Percentiles rank a stretch among this genome's conserved stretches.
Evolutionary conservation across 768 basidiomycete genomes (phyloP).

Genomic region (Mycena venus): DNA sequence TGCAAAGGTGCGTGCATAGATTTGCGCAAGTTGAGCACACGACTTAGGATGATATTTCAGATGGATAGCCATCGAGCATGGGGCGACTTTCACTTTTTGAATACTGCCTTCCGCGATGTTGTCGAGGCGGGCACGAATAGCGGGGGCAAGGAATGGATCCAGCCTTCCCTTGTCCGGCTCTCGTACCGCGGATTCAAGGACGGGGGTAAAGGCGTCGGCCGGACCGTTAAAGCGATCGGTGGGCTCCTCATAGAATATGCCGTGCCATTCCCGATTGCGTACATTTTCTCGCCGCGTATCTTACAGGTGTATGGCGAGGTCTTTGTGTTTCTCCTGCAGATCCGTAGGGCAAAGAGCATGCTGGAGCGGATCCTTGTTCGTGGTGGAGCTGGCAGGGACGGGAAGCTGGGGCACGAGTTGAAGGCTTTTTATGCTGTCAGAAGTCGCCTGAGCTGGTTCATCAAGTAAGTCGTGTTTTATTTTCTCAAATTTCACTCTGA

Average conservation of each 20-base stretch:
- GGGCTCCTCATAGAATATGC: conserved; percentile 84
- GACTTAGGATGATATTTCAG: conserved; percentile 48
- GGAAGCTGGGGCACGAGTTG: conserved; percentile 58
- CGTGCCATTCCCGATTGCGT: conserved; percentile 84
- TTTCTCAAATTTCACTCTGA: conserved; percentile 4
- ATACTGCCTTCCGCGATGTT: conserved; percentile 80
- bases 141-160: conserved; percentile 68
- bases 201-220: conserved; percentile 56
- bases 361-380: conserved; percentile 80
- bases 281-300: conserved; percentile 74
- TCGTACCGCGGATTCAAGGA: conserved; percentile 71
- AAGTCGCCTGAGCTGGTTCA: conserved; percentile 85
- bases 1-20: conserved; percentile 69
- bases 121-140: conserved; percentile 60
- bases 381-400: conserved; percentile 53
- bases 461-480: conserved; percentile 70
- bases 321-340: conserved; percentile 80
- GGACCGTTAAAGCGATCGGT: conserved; percentile 75
- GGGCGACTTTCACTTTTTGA: conserved; percentile 88
- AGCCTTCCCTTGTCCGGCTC: conserved; percentile 78
- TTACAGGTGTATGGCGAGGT: conserved; percentile 74
- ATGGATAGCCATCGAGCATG: conserved; percentile 82
- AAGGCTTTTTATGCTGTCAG: conserved; percentile 85
- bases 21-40: background rate
- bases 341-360: conserved; percentile 78